Conservation (phyloP, 2,329 filamentous ascomycete species). For the Botrytis byssoidea region DNA sequence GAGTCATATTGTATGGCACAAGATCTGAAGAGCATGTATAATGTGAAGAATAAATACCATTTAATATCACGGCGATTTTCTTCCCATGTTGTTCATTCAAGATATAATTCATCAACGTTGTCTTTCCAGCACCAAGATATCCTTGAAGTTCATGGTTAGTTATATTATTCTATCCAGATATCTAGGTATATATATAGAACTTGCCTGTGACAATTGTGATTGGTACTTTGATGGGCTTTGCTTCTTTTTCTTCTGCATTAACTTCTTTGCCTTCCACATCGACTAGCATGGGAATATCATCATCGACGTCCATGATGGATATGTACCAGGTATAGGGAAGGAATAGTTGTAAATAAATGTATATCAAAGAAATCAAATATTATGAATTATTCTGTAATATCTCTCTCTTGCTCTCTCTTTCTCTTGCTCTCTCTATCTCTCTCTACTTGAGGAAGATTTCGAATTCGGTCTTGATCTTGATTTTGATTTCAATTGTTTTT, state of each 20-base stretch:
- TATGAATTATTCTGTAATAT: background rate
- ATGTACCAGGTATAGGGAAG: background rate
- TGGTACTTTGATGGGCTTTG: constrained; percentile 64
- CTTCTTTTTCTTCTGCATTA: constrained; percentile 47
- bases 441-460: background rate
- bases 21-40: constrained; percentile 30
- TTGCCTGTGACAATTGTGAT: constrained; percentile 81
- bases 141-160: constrained; percentile 45
- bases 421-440: too few species aligned
- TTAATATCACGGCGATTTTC: constrained; percentile 96
- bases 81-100: constrained; percentile 93
- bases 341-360: background rate
- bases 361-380: background rate
- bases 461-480: background rate
- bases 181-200: background rate
- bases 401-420: background rate
- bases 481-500: background rate
- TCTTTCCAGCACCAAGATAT: constrained; percentile 94
- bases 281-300: constrained; percentile 63
- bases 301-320: constrained; percentile 59
- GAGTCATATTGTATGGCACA: background rate
- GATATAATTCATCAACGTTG: constrained; percentile 93
- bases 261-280: constrained; percentile 44
- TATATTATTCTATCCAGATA: background rate
- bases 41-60: constrained; percentile 54